Base-by-base conservation (phyloP, 2,329 filamentous ascomycete species). In the Pezicula carpinea region DNA sequence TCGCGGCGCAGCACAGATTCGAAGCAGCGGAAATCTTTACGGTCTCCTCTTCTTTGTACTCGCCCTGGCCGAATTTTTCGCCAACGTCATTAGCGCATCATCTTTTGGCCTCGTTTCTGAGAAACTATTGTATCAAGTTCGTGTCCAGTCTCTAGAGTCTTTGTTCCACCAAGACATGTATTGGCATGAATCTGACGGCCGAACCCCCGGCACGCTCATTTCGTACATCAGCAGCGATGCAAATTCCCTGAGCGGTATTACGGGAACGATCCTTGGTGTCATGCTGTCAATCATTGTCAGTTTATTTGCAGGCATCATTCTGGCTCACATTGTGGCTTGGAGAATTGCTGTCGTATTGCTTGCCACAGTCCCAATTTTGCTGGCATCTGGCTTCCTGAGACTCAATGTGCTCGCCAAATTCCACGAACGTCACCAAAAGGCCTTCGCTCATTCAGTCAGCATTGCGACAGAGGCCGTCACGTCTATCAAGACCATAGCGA, bases 241-340 rank as follows among this genome's bases (percentile, higher is more conserved):
- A 3, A 81, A 80, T 23, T 77, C 82, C 0, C 66, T 90, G 19
- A 81, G 80, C 38, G 82, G 80, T 0, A 73, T 89, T 54, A 86
- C 79, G 48, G 85, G 85, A 7, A 84, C 82, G 3, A 82, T 86
- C 33, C 72, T 89, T 46, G 84, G 85, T 6, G 85, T 80, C 0
- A 66, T 86, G 29, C 80, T 87, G 51, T 82, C 83, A 0, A 84
- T 87, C 19, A 58, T 75, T 3, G 74, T 89, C 53, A 89, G 86
- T 63, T 79, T 89, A 34, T 54, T 87, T 6, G 78, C 76, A 0
- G 83, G 82, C 1, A 82, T 89, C 44, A 77, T 85, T 32, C 61
- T 89, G 13, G 80, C 84, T 0, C 83, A 87, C 52, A 79, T 87
- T 39, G 72, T 89, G 41, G 82, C 82, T 4, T 90, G 86, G 86